These are phyloP conservation scores for Ananas comosus DNA, from an alignment of 176 grass and related monocot genomes.

Conservation along the genomic window DNA sequence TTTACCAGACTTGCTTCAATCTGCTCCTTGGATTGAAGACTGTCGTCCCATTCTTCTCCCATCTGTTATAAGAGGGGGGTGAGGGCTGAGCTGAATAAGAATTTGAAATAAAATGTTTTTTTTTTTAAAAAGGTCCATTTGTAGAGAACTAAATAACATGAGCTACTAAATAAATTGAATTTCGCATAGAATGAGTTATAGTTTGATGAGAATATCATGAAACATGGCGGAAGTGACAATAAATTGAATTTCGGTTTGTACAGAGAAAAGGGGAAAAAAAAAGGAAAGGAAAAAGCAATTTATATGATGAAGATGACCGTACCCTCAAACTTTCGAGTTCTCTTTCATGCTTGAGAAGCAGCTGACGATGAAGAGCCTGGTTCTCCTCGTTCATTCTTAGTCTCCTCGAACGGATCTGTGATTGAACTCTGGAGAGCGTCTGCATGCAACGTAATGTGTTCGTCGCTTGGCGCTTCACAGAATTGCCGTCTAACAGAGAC, in stretches of 20 bases:
- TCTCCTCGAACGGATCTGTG: conserved; percentile 75
- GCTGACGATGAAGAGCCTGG: conserved; percentile 80
- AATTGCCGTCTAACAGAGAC: conserved; percentile 78
- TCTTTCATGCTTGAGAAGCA: conserved; percentile 69
- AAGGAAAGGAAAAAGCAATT: background rate
- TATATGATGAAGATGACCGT: conserved; percentile 9
- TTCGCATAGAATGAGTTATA: too few relatives aligned
- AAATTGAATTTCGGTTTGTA: background rate
- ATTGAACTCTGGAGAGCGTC: conserved; percentile 80
- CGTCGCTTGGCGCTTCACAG: conserved; percentile 88
- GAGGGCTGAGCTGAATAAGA: background rate
- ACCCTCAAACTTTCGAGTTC: conserved; percentile 87
- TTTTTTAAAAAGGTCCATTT: too few relatives aligned
- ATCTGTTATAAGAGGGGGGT: conserved; percentile 37
- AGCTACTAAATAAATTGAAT: too few relatives aligned
- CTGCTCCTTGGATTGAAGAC: conserved; percentile 81
- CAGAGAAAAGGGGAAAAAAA: background rate
- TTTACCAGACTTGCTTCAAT: conserved; percentile 80
- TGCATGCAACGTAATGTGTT: conserved; percentile 91
- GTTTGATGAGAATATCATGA: too few relatives aligned
- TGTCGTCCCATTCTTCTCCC: conserved; percentile 96
- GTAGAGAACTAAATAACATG: too few relatives aligned
- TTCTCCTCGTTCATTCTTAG: conserved; percentile 92
- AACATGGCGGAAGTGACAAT: background rate
- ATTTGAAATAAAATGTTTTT: background rate